Evolutionary conservation across 2,329 filamentous ascomycete species (phyloP).

Genomic region (Hypoxylon sp.): DNA sequence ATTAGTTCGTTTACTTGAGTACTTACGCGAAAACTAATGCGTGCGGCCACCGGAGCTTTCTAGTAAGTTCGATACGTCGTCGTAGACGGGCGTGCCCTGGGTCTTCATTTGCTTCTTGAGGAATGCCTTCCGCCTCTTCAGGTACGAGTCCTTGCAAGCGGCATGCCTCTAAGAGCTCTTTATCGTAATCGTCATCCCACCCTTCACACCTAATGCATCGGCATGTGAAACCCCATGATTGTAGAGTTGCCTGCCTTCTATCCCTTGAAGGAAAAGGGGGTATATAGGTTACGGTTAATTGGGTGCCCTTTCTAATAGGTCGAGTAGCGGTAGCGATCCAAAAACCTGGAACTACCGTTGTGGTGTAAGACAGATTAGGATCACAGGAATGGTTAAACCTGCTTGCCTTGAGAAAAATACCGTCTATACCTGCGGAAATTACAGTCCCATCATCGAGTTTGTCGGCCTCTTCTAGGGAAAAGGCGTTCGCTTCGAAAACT

Average conservation of each 20-base stretch:
- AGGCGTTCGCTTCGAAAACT: conserved; percentile 18
- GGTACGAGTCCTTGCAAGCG: neutral
- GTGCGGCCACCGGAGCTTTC: neutral
- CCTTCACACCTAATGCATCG: conserved; percentile 20
- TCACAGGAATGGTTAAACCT: conserved; percentile 42
- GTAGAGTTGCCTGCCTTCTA: neutral
- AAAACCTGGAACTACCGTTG: neutral
- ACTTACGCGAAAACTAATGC: conserved; percentile 41
- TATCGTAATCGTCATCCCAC: conserved; percentile 6
- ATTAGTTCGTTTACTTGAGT: neutral
- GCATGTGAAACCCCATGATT: conserved; percentile 22
- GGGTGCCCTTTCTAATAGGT: conserved; percentile 22
- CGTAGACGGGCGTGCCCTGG: neutral
- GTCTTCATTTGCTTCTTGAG: neutral
- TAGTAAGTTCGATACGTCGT: neutral
- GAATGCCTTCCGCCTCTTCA: neutral
- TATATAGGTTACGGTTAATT: conserved; percentile 32
- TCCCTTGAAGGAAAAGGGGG: neutral
- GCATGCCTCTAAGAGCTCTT: neutral
- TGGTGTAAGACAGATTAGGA: conserved; percentile 19
- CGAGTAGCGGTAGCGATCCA: conserved; percentile 6
- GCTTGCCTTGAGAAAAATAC: conserved; percentile 25
- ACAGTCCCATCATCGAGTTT: neutral
- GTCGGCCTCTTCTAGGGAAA: too few species aligned
- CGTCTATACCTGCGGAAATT: neutral